Evolutionary conservation across 345 rosid species (phyloP).

Genomic region (Syzygium oleosum): DNA sequence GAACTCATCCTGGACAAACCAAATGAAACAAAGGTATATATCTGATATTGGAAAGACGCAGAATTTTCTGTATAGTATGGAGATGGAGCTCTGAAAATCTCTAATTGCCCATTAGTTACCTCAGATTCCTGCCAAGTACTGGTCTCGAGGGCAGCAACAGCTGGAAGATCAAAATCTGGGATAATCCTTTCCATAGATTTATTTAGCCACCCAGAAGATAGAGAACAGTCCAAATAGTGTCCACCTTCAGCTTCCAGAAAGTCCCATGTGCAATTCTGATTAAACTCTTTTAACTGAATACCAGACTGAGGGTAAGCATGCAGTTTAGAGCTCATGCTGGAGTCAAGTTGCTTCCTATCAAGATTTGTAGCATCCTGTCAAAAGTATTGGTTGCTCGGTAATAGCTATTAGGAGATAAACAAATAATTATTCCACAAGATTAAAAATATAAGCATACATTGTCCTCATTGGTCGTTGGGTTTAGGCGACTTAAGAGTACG

Average conservation of each 20-base stretch:
- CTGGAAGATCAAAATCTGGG: constrained; percentile 20
- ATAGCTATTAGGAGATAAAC: constrained; percentile 3
- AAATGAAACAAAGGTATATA: constrained; percentile 15
- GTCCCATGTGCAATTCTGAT: constrained; percentile 15
- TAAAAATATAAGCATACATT: constrained; percentile 32
- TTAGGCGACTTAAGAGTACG: constrained; percentile 40
- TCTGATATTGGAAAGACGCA: not conserved
- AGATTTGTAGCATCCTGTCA: constrained; percentile 25
- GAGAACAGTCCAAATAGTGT: constrained; percentile 14
- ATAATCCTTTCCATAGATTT: constrained; percentile 10
- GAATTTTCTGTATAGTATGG: constrained; percentile 12
- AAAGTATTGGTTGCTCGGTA: not conserved
- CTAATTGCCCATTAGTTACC: constrained; percentile 11
- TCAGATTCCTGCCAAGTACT: constrained; percentile 16
- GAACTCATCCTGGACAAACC: constrained; percentile 9
- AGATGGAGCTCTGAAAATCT: not conserved
- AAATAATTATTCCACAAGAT: not conserved
- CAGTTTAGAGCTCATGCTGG: constrained; percentile 12
- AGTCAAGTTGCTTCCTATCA: constrained; percentile 9
- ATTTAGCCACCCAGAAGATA: constrained; percentile 20
- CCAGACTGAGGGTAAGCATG: constrained; percentile 19
- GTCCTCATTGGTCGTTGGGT: constrained; percentile 26
- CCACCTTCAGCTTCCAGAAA: constrained; percentile 19
- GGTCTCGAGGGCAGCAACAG: constrained; percentile 10
- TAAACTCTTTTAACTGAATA: constrained; percentile 9